Percentiles rank a stretch among this genome's conserved stretches.
These are phyloP conservation scores for Allomyces macrogynus DNA, from an alignment of 192 early-diverging fungal genomes.

Conservation along the genomic window DNA sequence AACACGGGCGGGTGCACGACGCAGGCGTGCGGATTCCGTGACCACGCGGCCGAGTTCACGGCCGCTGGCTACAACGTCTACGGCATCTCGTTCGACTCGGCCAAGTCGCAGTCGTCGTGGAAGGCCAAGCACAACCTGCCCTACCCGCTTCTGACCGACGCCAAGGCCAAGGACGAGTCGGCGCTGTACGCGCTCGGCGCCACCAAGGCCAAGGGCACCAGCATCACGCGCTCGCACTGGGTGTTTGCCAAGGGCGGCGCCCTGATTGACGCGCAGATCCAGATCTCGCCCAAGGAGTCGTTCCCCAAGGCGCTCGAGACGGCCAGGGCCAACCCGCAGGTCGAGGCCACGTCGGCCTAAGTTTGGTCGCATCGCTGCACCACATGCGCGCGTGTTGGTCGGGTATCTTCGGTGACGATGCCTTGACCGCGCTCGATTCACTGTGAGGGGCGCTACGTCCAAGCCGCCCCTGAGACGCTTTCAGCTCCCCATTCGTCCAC, in stretches of 20 bases:
- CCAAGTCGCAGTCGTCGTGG: constrained; percentile 6
- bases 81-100: constrained; percentile 11
- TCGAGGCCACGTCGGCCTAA: no score
- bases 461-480: no score
- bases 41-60: constrained; percentile 7
- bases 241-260: constrained; percentile 15
- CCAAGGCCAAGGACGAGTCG: neutral
- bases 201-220: constrained; percentile 1
- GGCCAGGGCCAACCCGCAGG: neutral
- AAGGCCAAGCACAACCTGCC: constrained; percentile 13
- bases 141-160: constrained; percentile 8
- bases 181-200: neutral
- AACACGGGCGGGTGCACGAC: constrained; percentile 16
- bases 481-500: neutral
- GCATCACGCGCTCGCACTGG: constrained; percentile 11
- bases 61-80: constrained; percentile 14
- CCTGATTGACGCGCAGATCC: constrained; percentile 6
- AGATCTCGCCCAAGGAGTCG: constrained; percentile 6
- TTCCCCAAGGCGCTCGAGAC: constrained; percentile 8
- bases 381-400: no score
- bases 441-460: neutral
- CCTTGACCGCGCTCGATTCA: neutral
- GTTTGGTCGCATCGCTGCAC: no score
- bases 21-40: constrained; percentile 16
- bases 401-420: no score